Evolutionary conservation across 331 rosid species (phyloP), one percentile per base, ranked within the genome.

Genomic region (Dryas integrifolia): DNA sequence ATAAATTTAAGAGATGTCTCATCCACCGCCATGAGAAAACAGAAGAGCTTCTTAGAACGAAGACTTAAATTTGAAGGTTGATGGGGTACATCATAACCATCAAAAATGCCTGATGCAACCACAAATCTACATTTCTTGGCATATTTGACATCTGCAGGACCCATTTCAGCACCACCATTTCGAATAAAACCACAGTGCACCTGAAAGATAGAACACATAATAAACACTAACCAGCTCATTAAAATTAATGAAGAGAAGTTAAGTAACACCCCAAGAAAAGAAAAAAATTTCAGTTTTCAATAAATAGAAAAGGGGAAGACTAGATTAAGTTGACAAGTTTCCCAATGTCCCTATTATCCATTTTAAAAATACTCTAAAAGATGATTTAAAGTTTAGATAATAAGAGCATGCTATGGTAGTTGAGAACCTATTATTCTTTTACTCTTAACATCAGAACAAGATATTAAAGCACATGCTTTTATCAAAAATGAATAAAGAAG

Each of bases 11-110:
- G 76, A 69, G 99, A 95, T 38, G 83, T 71, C 83, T 94, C 92
- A 72, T 94, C 99, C 61, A 91, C 97, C 70, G 80, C 97, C 97
- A 95, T 91, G 70, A 95, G 97, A 80, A 95, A 95, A 78, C 97
- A 95, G 70, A 95, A 95, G 65, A 95, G 90, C 76, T 89, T 83
- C 84, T 83, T 85, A 16, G 99, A 91, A 68, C 87, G 89, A 43
- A 24, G 69, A 57, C 92, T 92, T 81, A 91, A 86, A 79, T 86
- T 84, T 70, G 96, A 88, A 79, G 98, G 98, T 79, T 95, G 90
- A 64, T 88, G 99, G 55, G 97, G 97, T 78, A 84, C 55, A 77
- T 95, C 99, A 67, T 95, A 95, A 70, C 97, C 99, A 75, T 95
- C 93, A 73, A 95, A 91, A 81, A 92, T 92, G 76, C 97, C 98